A percentile compares a stretch with the other conserved stretches of the same genome.
Evolutionary conservation across 192 early-diverging fungal genomes (phyloP).

Genomic region (Gryganskiella cystojenkinii): DNA sequence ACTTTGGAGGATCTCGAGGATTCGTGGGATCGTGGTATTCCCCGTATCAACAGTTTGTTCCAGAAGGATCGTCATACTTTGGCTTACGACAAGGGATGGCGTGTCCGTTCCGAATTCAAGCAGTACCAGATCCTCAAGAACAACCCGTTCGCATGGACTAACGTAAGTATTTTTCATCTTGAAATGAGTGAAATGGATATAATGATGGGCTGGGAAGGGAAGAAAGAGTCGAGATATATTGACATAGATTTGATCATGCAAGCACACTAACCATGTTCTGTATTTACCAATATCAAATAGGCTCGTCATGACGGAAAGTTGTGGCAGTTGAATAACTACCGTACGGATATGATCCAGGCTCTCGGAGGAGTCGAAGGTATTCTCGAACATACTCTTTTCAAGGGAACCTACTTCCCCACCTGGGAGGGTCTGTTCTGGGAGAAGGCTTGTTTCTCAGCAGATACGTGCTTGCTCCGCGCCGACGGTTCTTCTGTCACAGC

Average conservation of each 20-base stretch:
- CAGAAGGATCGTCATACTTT: constrained; percentile 98
- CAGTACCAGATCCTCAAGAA: constrained; percentile 96
- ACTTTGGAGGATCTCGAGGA: constrained; percentile 99
- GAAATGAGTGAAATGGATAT: no score
- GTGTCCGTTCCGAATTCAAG: constrained; percentile 96
- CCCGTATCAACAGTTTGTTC: constrained; percentile 98
- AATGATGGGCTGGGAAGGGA: no score
- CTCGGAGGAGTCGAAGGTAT: constrained; percentile 99
- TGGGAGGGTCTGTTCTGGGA: constrained; percentile 99
- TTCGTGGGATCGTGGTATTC: constrained; percentile 98
- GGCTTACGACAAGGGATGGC: constrained; percentile 99
- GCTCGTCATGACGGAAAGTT: constrained; percentile 88
- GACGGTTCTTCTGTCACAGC: constrained; percentile 47
- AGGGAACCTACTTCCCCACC: constrained; percentile 96
- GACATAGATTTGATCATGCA: no score
- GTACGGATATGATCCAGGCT: constrained; percentile 99
- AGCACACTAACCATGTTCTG: no score
- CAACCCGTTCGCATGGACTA: constrained; percentile 98
- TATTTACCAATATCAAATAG: constrained; percentile 13
- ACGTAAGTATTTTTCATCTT: constrained; percentile 54
- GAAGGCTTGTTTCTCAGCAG: constrained; percentile 68
- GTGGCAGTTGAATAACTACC: constrained; percentile 97
- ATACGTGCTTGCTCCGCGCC: constrained; percentile 42
- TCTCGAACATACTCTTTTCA: constrained; percentile 98
- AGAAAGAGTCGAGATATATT: no score